Evolutionary conservation across 176 grass and related monocot genomes (phyloP).

Genomic region (Avena eriantha): DNA sequence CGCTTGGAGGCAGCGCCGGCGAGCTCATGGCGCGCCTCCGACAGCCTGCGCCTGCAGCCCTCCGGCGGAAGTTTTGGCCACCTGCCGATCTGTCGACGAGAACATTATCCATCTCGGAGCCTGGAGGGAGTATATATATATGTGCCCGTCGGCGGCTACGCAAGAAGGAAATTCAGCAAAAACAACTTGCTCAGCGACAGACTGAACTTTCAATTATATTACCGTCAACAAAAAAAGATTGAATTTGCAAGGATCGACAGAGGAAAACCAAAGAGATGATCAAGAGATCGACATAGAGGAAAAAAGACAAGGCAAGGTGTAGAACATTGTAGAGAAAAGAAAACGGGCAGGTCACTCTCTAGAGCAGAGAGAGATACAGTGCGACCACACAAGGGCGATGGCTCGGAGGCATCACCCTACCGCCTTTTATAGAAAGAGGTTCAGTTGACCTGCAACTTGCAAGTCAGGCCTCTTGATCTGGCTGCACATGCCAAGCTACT

Average conservation of each 20-base stretch:
- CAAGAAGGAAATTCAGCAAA: not conserved
- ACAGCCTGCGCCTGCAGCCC: not conserved
- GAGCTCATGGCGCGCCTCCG: slow-evolving; percentile 1
- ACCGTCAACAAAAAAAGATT: not conserved
- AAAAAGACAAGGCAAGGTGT: not conserved
- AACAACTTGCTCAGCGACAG: not conserved
- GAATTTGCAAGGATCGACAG: not conserved
- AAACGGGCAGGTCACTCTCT: not conserved
- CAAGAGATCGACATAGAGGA: not conserved
- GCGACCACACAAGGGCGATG: slow-evolving; percentile 7
- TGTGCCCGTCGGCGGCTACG: not conserved
- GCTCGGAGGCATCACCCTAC: slow-evolving; percentile 20
- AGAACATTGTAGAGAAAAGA: not conserved
- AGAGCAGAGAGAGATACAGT: not conserved
- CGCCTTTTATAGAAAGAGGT: not conserved
- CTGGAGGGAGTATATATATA: too few species aligned
- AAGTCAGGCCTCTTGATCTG: not conserved
- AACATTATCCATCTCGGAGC: slow-evolving; percentile 40
- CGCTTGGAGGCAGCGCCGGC: not conserved
- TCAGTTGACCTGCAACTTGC: slow-evolving; percentile 33
- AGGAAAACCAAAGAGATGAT: not conserved
- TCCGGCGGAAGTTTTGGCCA: slow-evolving; percentile 7
- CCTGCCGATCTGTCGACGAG: slow-evolving; percentile 36
- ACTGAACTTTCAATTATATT: not conserved
- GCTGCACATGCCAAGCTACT: not conserved